Conservation (phyloP, 2,329 filamentous ascomycete genomes). For the Botryosphaeria agaves region DNA sequence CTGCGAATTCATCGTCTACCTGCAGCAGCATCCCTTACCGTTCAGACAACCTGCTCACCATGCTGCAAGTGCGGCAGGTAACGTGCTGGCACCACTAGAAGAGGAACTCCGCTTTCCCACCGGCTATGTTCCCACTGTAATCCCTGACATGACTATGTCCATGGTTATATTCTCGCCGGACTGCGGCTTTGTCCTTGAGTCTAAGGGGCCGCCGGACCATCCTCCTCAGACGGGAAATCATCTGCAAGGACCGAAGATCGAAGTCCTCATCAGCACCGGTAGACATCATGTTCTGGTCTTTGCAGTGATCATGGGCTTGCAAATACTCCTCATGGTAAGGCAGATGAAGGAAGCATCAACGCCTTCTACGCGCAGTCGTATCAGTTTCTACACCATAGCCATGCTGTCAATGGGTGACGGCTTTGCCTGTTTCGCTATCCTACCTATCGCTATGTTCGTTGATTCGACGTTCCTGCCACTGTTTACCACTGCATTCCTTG, state of each 20-base stretch:
- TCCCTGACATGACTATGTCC: conserved; percentile 38
- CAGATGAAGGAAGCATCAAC: conserved; percentile 49
- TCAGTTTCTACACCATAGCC: conserved; percentile 47
- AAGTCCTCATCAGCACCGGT: conserved; percentile 34
- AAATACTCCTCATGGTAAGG: conserved; percentile 38
- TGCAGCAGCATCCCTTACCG: conserved; percentile 49
- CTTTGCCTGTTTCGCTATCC: conserved; percentile 35
- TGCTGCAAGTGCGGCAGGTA: too few relatives aligned
- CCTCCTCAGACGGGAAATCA: conserved; percentile 33
- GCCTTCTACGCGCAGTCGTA: conserved; percentile 43
- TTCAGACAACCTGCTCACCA: conserved; percentile 9
- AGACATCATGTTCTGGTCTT: conserved; percentile 36
- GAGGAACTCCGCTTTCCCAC: conserved; percentile 41
- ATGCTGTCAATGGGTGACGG: conserved; percentile 45
- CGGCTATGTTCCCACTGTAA: conserved; percentile 33
- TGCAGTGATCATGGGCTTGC: conserved; percentile 29
- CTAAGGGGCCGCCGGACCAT: conserved; percentile 38
- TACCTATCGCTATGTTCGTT: conserved; percentile 37
- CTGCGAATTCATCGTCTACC: conserved; percentile 79
- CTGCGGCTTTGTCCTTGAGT: conserved; percentile 47
- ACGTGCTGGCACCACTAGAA: conserved; percentile 38
- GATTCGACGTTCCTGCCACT: conserved; percentile 37
- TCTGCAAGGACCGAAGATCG: conserved; percentile 38
- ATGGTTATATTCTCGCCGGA: conserved; percentile 47
- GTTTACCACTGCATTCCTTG: conserved; percentile 38